Base-by-base conservation (phyloP, 2,329 filamentous ascomycete genomes). In the Aspergillus awamori region DNA sequence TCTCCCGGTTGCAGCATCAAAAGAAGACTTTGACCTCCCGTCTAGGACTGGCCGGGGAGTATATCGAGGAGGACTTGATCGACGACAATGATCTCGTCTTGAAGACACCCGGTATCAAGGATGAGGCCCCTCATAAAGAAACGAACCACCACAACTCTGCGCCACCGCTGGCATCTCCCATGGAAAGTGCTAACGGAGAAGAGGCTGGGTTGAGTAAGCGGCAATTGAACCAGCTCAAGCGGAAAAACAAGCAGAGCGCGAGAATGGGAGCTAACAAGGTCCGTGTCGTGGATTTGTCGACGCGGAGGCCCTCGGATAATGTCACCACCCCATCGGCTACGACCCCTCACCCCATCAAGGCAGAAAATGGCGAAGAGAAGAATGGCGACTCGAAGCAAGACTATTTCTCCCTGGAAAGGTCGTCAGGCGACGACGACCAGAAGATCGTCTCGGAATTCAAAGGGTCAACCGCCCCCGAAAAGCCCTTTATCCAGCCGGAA, bases 391-490 rank as follows among this genome's bases (percentile, higher is more conserved):
- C 87, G 68, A 82, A 87, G 69, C 81, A 86, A 20, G 95, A 99
- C 69, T 98, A 97, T 76, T 97, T 99, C 77, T 96, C 87, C 30
- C 83, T 97, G 15, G 94, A 97, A 17, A 87, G 92, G 54, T 82
- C 86, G 36, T 89, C 91, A 11, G 63, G 53, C 3, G 93, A 98
- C 63, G 95, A 99, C 73, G 92, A 96, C 52, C 88, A 88, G 5
- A 97, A 97, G 74, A 87, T 99, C 15, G 90, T 98, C 26, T 92
- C 93, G 48, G 95, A 99, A 72, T 98, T 96, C 82, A 98, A 98
- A 75, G 96, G 95, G 3, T 85, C 89, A 1, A 80, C 88, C 3
- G 81, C 92, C 8, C 87, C 91, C 2, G 92, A 97, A 73, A 95
- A 97, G 74, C 92, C 94, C 0, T 87, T 95, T 59, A 85, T 98